Percentiles rank a stretch among this genome's conserved stretches.
Evolutionary conservation across 2,329 filamentous ascomycete species (phyloP).

Genomic region (Venturia aucupariae): DNA sequence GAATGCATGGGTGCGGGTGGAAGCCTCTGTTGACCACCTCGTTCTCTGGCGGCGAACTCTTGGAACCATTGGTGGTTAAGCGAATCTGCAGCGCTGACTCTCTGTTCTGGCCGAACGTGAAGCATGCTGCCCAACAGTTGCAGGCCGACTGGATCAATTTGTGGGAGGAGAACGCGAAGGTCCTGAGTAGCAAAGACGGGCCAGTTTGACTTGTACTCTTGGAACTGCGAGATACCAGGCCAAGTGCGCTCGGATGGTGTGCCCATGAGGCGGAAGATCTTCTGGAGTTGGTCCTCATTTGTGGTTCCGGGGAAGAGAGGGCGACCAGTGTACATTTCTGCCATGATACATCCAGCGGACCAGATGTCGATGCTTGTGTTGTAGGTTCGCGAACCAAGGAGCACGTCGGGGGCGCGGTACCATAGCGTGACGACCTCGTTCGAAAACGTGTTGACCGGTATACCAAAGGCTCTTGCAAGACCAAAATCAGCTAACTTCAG

Average conservation of each 20-base stretch:
- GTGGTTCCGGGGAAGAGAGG: slow-evolving; percentile 95
- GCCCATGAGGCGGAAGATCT: slow-evolving; percentile 98
- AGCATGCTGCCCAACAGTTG: slow-evolving; percentile 86
- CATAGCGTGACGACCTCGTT: slow-evolving; percentile 97
- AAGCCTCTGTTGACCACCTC: not conserved
- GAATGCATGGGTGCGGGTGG: not conserved
- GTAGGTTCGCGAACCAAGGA: slow-evolving; percentile 89
- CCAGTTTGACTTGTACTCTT: slow-evolving; percentile 96
- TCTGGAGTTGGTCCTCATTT: slow-evolving; percentile 93
- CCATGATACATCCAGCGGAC: slow-evolving; percentile 99
- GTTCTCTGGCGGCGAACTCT: slow-evolving; percentile 33
- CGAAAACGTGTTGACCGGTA: slow-evolving; percentile 95
- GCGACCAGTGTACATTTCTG: slow-evolving; percentile 95
- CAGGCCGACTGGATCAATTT: slow-evolving; percentile 80
- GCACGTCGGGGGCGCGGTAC: slow-evolving; percentile 94
- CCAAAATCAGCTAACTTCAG: slow-evolving; percentile 94
- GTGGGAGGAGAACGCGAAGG: slow-evolving; percentile 73
- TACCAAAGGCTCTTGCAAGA: slow-evolving; percentile 86
- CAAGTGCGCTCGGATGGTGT: slow-evolving; percentile 91
- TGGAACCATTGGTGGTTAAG: slow-evolving; percentile 89
- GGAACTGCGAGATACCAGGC: slow-evolving; percentile 89
- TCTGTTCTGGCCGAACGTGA: slow-evolving; percentile 82
- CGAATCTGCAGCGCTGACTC: slow-evolving; percentile 79
- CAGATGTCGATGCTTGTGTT: slow-evolving; percentile 99
- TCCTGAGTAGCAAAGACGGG: slow-evolving; percentile 93